Evolutionary conservation across 2,329 filamentous ascomycete species (phyloP), one percentile per base, ranked within the genome.

Genomic region (Fusarium dimerum): DNA sequence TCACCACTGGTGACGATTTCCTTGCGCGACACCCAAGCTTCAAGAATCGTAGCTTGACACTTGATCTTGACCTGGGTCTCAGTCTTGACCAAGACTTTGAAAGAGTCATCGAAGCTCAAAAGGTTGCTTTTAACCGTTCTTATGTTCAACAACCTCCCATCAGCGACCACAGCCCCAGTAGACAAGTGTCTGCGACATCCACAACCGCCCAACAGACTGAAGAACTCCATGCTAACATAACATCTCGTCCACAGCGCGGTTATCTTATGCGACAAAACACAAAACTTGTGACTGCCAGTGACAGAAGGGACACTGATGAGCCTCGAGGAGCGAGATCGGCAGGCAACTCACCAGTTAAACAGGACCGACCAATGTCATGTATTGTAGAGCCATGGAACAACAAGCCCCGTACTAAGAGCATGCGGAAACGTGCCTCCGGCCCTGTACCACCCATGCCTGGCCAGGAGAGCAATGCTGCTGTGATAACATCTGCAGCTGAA

Each of bases 251-350:
- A 85, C 89, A 97, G 92, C 92, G 95, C 78, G 94, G 94, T 51
- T 99, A 99, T 68, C 81, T 97, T 43, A 99, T 97, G 93, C 87
- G 94, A 66, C 93, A 99, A 66, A 99, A 97, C 74, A 97, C 93
- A 4, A 97, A 97, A 73, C 83, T 99, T 48, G 91, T 99, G 46
- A 86, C 96, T 45, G 94, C 94, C n/a, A 96, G 87, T 69, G 87
- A 91, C 71, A 87, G 32, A 36, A 36, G 88, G 60, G 80, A 88
- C 56, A 74, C 78, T 32, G 77, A 87, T 70, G 67, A 86, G 72
- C 59, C 73, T 59, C 72, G 77, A 71, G 71, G 78, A 20, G 78
- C 79, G 18, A 83, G 84, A 50, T 86, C 87, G 29, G 83, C 82
- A 13, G 84, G 82, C 15, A 87, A 83, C 64, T 90, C 88, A 6